Evolutionary conservation across 169 alveolate genomes (phyloP).

Genomic region (Cyclospora cayetanensis): DNA sequence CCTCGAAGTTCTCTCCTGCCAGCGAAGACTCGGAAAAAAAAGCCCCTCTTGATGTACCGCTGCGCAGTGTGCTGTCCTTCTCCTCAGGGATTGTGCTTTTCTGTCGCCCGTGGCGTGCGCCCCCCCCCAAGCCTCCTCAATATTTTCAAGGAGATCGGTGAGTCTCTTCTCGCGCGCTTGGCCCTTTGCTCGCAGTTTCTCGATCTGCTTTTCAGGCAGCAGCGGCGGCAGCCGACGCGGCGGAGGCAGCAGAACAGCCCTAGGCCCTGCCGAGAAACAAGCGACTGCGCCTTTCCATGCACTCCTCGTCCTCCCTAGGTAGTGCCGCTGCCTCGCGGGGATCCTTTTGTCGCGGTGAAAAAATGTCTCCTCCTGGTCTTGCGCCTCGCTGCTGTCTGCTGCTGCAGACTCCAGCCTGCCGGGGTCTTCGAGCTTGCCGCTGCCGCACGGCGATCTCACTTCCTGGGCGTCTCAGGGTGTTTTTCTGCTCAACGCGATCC

Average conservation of each 20-base stretch:
- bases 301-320: no score
- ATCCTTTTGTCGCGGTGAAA: neutral
- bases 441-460: constrained; percentile 95
- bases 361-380: neutral
- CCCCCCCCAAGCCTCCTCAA: constrained; percentile 98
- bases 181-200: neutral
- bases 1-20: no score
- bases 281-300: no score
- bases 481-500: constrained; percentile 93
- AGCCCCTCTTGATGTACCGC: no score
- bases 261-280: no score
- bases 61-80: no score
- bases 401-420: neutral
- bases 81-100: constrained; percentile 95
- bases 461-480: constrained; percentile 99
- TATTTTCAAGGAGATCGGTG: constrained; percentile 94
- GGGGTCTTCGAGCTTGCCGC: neutral
- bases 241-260: neutral
- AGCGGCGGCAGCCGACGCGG: neutral
- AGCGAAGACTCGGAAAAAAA: no score
- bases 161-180: no score
- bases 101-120: constrained; percentile 94
- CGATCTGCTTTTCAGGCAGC: neutral
- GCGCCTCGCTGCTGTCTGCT: neutral
- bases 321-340: no score